phyloP scores from a whole-genome alignment of 768 basidiomycete species.

The Phallus indusiatus region DNA sequence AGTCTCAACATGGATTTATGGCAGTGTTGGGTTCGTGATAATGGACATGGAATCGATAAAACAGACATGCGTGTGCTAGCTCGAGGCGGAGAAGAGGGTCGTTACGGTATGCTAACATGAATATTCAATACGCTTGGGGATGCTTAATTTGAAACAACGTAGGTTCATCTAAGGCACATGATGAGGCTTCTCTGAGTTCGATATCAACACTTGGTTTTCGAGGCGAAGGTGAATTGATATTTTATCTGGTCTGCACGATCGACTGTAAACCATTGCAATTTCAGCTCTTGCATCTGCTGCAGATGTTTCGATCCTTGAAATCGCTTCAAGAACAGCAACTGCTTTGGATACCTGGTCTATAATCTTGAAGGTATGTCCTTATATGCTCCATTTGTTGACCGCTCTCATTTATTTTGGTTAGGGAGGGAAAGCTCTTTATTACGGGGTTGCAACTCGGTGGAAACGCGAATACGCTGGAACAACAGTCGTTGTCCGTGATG shows the following conservation, averaged over 20 bases:
- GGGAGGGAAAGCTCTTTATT: slow-evolving; percentile 60
- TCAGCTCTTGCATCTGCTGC: slow-evolving; percentile 79
- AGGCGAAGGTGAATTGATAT: slow-evolving; percentile 69
- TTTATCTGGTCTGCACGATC: neutral
- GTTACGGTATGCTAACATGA: slow-evolving; percentile 53
- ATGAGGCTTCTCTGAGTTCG: slow-evolving; percentile 37
- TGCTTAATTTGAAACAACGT: slow-evolving; percentile 3
- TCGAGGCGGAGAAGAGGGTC: slow-evolving; percentile 37
- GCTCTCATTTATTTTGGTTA: slow-evolving; percentile 20
- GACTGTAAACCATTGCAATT: neutral
- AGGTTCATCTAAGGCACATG: slow-evolving; percentile 72
- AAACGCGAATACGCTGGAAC: slow-evolving; percentile 68
- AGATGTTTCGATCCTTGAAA: slow-evolving; percentile 71
- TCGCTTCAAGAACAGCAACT: slow-evolving; percentile 61
- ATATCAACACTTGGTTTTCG: slow-evolving; percentile 78
- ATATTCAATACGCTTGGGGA: neutral
- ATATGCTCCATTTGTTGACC: neutral
- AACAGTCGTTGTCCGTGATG: slow-evolving; percentile 74
- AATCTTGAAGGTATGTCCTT: slow-evolving; percentile 58
- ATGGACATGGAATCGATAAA: slow-evolving; percentile 68
- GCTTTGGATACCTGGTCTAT: slow-evolving; percentile 65
- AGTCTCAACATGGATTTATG: slow-evolving; percentile 69
- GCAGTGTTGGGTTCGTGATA: slow-evolving; percentile 79
- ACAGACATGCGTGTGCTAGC: slow-evolving; percentile 49
- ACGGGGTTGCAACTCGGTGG: slow-evolving; percentile 69